A percentile compares a stretch with the other conserved stretches of the same genome.
Evolutionary conservation across 306 rosid genomes (phyloP).

Genomic region (Acacia melanoxylon): DNA sequence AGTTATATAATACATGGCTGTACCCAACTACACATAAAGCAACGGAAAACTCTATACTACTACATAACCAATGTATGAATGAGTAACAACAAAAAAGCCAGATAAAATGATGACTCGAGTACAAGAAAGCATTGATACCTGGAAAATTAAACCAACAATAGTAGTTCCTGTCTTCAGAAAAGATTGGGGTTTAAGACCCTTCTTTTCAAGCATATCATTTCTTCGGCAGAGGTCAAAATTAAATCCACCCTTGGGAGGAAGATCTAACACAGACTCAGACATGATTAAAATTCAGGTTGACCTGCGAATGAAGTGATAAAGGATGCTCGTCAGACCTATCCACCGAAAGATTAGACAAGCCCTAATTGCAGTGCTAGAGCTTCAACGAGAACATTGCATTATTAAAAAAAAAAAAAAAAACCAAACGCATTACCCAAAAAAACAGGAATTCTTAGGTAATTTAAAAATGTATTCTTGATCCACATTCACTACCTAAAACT

Average conservation of each 20-base stretch:
- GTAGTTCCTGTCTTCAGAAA: slow-evolving; percentile 90
- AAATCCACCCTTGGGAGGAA: slow-evolving; percentile 88
- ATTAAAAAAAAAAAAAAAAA: background rate
- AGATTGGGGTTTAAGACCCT: slow-evolving; percentile 61
- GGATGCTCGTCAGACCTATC: background rate
- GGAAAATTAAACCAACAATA: slow-evolving; percentile 78
- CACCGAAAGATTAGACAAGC: background rate
- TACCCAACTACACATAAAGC: background rate
- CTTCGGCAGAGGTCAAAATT: slow-evolving; percentile 86
- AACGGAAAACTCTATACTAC: background rate
- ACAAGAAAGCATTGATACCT: slow-evolving; percentile 43
- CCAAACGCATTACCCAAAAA: background rate
- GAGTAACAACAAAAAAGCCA: background rate
- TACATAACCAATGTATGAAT: background rate
- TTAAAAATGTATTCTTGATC: background rate
- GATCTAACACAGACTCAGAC: slow-evolving; percentile 55
- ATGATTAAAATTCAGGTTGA: slow-evolving; percentile 37
- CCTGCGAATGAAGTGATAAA: slow-evolving; percentile 19
- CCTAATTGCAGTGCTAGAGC: background rate
- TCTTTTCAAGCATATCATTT: slow-evolving; percentile 78
- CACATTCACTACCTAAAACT: background rate
- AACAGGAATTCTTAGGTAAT: background rate
- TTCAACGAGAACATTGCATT: background rate
- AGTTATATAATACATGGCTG: background rate
- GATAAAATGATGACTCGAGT: background rate